Conservation (phyloP, 495 filamentous ascomycete genomes). For the Wilcoxina mikolae region DNA sequence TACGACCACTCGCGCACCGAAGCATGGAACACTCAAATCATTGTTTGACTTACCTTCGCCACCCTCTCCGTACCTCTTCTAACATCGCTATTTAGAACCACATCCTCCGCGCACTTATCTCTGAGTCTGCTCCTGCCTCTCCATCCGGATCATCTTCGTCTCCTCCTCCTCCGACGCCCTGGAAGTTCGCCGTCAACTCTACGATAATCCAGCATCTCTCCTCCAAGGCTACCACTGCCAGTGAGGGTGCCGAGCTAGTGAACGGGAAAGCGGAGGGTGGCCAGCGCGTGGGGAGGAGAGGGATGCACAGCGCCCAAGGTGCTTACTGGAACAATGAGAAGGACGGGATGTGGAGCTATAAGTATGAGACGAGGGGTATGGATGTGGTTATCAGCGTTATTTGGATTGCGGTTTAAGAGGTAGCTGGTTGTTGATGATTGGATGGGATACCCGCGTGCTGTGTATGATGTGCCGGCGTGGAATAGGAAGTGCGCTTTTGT, state of each 20-base stretch:
- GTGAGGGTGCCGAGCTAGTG: slow-evolving; percentile 29
- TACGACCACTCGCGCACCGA: slow-evolving; percentile 73
- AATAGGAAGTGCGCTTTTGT: background rate
- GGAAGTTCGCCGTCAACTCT: slow-evolving; percentile 91
- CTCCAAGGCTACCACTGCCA: slow-evolving; percentile 32
- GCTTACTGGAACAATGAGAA: slow-evolving; percentile 96
- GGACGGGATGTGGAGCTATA: slow-evolving; percentile 96
- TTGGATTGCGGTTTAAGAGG: slow-evolving; percentile 4
- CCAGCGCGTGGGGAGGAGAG: slow-evolving; percentile 58
- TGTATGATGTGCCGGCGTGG: background rate
- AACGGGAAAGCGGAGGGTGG: slow-evolving; percentile 36
- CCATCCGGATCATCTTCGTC: slow-evolving; percentile 32
- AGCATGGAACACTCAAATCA: slow-evolving; percentile 72
- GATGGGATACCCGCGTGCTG: background rate
- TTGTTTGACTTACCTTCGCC: slow-evolving; percentile 28
- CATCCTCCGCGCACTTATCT: slow-evolving; percentile 71
- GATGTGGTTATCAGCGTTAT: slow-evolving; percentile 43
- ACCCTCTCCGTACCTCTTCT: slow-evolving; percentile 8
- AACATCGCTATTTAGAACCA: slow-evolving; percentile 36
- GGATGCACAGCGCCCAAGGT: slow-evolving; percentile 90
- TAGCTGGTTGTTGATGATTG: background rate
- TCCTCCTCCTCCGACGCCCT: slow-evolving; percentile 28
- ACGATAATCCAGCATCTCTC: slow-evolving; percentile 88
- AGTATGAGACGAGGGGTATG: slow-evolving; percentile 47
- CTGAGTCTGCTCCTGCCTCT: slow-evolving; percentile 53